Evolutionary conservation across 129 eudicot genomes (phyloP).

Genomic region (Logfia minima): DNA sequence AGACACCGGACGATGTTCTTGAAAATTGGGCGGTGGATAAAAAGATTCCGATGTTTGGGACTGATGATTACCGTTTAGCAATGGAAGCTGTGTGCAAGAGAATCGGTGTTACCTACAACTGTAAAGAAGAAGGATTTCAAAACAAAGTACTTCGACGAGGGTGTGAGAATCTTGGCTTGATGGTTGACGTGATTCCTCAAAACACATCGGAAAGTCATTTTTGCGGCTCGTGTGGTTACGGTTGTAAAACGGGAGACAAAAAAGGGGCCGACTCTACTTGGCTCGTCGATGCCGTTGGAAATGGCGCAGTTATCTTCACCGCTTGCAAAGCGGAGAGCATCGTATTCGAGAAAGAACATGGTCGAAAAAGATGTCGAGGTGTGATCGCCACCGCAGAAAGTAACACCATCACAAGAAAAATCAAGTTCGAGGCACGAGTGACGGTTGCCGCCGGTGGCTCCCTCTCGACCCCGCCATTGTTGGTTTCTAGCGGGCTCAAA

Average conservation of each 20-base stretch:
- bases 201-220: conserved; percentile 73
- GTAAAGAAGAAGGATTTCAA: conserved; percentile 63
- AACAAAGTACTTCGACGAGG: conserved; percentile 67
- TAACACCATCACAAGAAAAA: conserved; percentile 47
- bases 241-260: conserved; percentile 80
- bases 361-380: conserved; percentile 57
- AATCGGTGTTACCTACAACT: conserved; percentile 60
- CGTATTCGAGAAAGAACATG: conserved; percentile 31
- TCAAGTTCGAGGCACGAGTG: conserved; percentile 50
- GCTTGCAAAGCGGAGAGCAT: conserved; percentile 75
- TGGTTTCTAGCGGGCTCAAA: conserved; percentile 69
- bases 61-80: conserved; percentile 56
- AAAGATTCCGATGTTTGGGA: conserved; percentile 58
- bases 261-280: conserved; percentile 82
- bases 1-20: conserved; percentile 68
- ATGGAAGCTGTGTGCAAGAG: conserved; percentile 74
- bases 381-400: conserved; percentile 48
- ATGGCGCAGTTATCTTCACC: conserved; percentile 60
- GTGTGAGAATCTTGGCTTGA: conserved; percentile 68
- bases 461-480: conserved; percentile 71
- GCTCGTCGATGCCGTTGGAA: conserved; percentile 78
- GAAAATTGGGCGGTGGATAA: conserved; percentile 60
- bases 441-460: conserved; percentile 77
- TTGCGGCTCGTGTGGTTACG: conserved; percentile 80
- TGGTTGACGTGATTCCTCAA: conserved; percentile 52